Evolutionary conservation across 352 stramenopile species (phyloP), one percentile per base, ranked within the genome.

Genomic region (Phytophthora nicotianae): DNA sequence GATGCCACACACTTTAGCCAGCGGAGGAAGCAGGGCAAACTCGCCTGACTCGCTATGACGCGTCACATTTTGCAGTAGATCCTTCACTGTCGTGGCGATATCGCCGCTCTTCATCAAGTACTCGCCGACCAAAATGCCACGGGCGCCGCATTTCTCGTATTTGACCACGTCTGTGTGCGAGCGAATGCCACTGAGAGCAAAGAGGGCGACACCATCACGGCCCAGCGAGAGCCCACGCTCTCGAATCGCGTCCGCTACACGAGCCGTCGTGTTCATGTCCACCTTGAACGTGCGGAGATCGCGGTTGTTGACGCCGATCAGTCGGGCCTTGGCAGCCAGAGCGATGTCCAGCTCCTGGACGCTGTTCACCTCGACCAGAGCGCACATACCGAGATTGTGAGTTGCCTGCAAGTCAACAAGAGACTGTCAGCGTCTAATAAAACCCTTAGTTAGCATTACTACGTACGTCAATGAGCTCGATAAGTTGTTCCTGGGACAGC

Each of bases 241-340:
- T 16, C 70, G 85, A 56, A 98, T 88, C 17, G 85, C 81, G 5
- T 92, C 75, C 11, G 94, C 89, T 32, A 98, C 85, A 48, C 92
- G 87, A 33, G 97, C 88, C 0, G 97, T 99, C 26, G 91, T 98
- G 63, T 90, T 83, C 66, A 99, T 81, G 71, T 99, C 97, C 52
- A 99, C 85, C 76, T 99, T 95, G 69, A 99, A 99, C 21, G 96
- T 99, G 66, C 98, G 97, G 33, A 99, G 75, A 72, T 99, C 98
- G 38, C 97, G 92, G 86, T 99, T 99, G 75, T 99, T 99, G 8
- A 99, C 96, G 20, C 97, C 97, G 70, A 99, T 98, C 5, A 99
- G 88, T 23, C 77, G 89, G 2, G 97, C 95, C 40, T 93, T 91
- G 5, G 91, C 91, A 13, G 88, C 49, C 3, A 99, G 66, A 5